These are phyloP conservation scores for Sclerotinia sclerotiorum DNA, from an alignment of 2,329 filamentous ascomycete genomes.

Conservation along the genomic window DNA sequence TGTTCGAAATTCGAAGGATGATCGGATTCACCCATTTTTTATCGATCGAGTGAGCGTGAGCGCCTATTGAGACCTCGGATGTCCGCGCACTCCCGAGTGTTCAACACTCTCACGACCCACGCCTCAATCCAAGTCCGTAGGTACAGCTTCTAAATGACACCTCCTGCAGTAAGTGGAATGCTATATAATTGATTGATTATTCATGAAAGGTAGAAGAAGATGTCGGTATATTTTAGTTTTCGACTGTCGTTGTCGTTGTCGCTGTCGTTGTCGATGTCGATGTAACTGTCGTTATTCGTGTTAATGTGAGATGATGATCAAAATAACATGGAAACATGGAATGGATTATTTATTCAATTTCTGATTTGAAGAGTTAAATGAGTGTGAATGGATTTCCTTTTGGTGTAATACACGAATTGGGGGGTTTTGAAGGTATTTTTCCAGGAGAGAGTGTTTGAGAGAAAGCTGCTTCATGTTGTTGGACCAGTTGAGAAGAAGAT, in stretches of 20 bases:
- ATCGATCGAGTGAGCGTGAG: constrained; percentile 19
- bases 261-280: neutral
- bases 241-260: neutral
- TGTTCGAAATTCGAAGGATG: constrained; percentile 39
- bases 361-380: neutral
- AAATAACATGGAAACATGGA: neutral
- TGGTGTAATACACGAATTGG: neutral
- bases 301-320: neutral
- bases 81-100: constrained; percentile 23
- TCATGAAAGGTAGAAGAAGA: neutral
- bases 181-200: constrained; percentile 8
- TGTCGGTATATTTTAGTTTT: neutral
- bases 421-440: constrained; percentile 7
- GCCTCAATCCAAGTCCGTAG: constrained; percentile 13
- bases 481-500: constrained; percentile 12
- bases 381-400: neutral
- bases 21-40: constrained; percentile 28
- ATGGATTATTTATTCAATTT: neutral
- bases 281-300: neutral
- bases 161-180: neutral
- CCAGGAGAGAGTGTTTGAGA: constrained; percentile 16
- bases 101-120: constrained; percentile 14
- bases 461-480: constrained; percentile 1
- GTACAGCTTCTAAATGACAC: neutral
- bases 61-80: constrained; percentile 9